Base-by-base conservation (phyloP, 2,329 filamentous ascomycete species). In the Fusarium sp. region DNA sequence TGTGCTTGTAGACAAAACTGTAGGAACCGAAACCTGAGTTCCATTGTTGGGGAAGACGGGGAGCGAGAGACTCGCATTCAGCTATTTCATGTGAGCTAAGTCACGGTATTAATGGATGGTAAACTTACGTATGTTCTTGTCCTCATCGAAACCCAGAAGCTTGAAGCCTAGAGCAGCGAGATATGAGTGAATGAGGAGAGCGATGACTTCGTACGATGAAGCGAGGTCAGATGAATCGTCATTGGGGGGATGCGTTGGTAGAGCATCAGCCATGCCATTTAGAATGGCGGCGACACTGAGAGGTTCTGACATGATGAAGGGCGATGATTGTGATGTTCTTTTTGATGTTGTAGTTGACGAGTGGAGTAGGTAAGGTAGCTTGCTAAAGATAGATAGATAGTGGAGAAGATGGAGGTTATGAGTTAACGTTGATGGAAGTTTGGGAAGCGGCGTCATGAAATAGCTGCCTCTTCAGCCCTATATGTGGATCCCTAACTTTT, bases 1-100 rank as follows among this genome's bases (percentile, higher is more conserved):
- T 87, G 82, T 98, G 95, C 8, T 91, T 90, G 84, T 98, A 98
- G 72, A 95, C 90, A 82, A 98, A 98, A 63, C 92, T 90, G 80
- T 94, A 92, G 20, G 91, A 90, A 70, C 90, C 90, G 66, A 88
- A 88, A 26, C 89, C 89, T 18, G 90, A 85, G 82, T 98, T 98
- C 96, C 96, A 98, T 83, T 91, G 89, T 22, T 88, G 66, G 0
- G 94, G 94, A 6, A 98, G 87, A 38, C 91, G 87, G 14, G 89
- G 90, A 15, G 90, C 87, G 51, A 90, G 83, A 53, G 86, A 81
- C 63, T 88, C 84, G 78, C 90, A 90, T 79, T 89, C 85, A 36
- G 75, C 75, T 81, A 41, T 44, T 48, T 7, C 30, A 30, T 62
- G 75, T 73, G 14, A 69, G 69, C 67, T 32, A 68, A 63, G 35